A percentile compares a stretch with the other conserved stretches of the same genome.
Evolutionary conservation across 768 basidiomycete genomes (phyloP).

Genomic region (Gymnopilus junonius): DNA sequence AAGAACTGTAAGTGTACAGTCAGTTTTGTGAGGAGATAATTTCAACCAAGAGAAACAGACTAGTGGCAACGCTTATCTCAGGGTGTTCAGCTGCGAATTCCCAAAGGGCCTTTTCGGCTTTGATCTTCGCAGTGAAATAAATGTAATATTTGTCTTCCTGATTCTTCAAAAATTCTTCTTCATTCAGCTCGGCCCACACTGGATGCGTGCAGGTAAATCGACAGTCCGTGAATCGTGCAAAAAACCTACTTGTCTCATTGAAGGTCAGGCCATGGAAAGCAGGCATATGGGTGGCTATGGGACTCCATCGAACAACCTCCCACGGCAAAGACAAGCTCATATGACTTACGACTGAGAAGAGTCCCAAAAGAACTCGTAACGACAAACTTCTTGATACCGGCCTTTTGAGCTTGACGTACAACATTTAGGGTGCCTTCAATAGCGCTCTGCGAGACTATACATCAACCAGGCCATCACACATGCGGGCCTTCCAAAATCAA

Average conservation of each 20-base stretch:
- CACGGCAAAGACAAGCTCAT: not conserved
- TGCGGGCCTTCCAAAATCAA: not conserved
- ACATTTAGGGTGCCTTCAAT: constrained; percentile 45
- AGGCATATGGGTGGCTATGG: constrained; percentile 18
- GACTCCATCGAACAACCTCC: not conserved
- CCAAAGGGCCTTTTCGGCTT: constrained; percentile 48
- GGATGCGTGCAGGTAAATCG: not conserved
- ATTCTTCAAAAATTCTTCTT: constrained; percentile 34
- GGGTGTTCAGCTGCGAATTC: constrained; percentile 43
- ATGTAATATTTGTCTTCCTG: constrained; percentile 32
- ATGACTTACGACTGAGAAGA: constrained; percentile 30
- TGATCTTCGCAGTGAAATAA: constrained; percentile 46
- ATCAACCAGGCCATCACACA: not conserved
- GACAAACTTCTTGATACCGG: constrained; percentile 39
- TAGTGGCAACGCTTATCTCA: constrained; percentile 40
- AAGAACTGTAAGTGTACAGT: constrained; percentile 28
- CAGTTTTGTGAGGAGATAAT: not conserved
- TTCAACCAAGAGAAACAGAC: constrained; percentile 27
- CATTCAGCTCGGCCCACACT: constrained; percentile 40
- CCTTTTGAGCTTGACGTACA: constrained; percentile 41
- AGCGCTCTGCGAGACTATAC: constrained; percentile 31
- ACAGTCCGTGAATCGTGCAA: not conserved
- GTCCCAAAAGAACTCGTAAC: constrained; percentile 39
- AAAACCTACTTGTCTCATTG: constrained; percentile 13
- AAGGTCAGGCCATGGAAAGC: constrained; percentile 20